Conservation (phyloP, 2,329 filamentous ascomycete genomes). For the Trichoderma atroviride region DNA sequence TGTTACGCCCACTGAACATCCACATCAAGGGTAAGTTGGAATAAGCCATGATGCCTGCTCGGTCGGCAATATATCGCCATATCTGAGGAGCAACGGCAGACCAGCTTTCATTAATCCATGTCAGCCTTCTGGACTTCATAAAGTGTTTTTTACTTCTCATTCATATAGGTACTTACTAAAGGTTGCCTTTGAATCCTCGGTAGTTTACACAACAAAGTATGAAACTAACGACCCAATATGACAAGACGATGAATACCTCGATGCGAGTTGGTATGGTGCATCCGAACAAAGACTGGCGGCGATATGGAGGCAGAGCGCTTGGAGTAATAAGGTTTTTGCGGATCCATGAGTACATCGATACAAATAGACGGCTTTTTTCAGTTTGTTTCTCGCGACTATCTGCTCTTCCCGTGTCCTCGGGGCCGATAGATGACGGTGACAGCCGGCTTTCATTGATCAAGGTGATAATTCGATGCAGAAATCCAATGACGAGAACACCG, state of each 20-base stretch:
- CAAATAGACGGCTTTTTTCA: neutral
- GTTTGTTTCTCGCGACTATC: slow-evolving; percentile 9
- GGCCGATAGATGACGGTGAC: neutral
- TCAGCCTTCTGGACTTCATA: neutral
- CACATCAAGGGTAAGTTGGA: slow-evolving; percentile 7
- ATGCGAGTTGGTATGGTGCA: slow-evolving; percentile 15
- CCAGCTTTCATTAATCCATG: neutral
- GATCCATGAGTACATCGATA: neutral
- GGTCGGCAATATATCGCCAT: slow-evolving; percentile 7
- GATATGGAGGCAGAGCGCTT: slow-evolving; percentile 8
- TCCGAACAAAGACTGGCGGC: slow-evolving; percentile 5
- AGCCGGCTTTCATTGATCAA: neutral
- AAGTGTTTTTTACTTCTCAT: neutral
- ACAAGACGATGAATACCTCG: neutral
- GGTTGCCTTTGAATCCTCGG: slow-evolving; percentile 4
- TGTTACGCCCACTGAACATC: slow-evolving; percentile 35
- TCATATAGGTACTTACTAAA: neutral
- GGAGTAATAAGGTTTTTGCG: neutral
- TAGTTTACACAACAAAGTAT: slow-evolving; percentile 14
- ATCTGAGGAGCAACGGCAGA: neutral
- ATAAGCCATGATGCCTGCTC: slow-evolving; percentile 5
- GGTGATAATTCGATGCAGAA: neutral
- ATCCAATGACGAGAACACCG: slow-evolving; percentile 3
- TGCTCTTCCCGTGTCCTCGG: slow-evolving; percentile 1
- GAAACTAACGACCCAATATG: slow-evolving; percentile 14